phyloP scores from a whole-genome alignment of 805 yeast species.

The Ogataea nonfermentans region DNA sequence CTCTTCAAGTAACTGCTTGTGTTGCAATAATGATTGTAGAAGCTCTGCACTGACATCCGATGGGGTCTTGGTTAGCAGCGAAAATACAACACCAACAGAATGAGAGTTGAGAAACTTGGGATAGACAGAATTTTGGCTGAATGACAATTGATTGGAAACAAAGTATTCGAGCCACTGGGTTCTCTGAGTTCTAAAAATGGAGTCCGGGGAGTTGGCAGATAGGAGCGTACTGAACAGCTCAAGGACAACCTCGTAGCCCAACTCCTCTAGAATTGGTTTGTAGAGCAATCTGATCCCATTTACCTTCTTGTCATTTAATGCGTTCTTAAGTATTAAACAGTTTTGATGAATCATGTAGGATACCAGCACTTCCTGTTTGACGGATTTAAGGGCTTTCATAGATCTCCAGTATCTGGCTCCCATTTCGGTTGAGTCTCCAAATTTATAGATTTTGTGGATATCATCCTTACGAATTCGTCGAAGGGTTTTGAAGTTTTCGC shows the following conservation, averaged over 20 bases:
- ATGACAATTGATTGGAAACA: constrained; percentile 15
- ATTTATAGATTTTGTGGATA: constrained; percentile 37
- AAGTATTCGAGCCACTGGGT: constrained; percentile 29
- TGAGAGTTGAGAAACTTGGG: constrained; percentile 18
- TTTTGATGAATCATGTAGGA: constrained; percentile 32
- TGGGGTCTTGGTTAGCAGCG: constrained; percentile 14
- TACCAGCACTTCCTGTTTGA: constrained; percentile 20
- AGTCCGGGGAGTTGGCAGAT: constrained; percentile 7
- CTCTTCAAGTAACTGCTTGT: constrained; percentile 11
- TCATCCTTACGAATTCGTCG: constrained; percentile 50
- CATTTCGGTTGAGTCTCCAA: constrained; percentile 42
- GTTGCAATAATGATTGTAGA: constrained; percentile 7
- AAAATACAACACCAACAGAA: constrained; percentile 11
- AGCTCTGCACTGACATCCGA: constrained; percentile 6
- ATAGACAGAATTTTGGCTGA: constrained; percentile 23
- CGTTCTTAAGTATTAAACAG: constrained; percentile 32
- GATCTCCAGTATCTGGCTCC: constrained; percentile 45
- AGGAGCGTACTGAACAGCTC: constrained; percentile 20
- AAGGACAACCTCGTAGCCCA: constrained; percentile 17
- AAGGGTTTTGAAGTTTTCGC: constrained; percentile 42
- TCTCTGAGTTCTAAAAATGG: constrained; percentile 13
- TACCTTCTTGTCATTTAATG: constrained; percentile 26
- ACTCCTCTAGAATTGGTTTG: constrained; percentile 27
- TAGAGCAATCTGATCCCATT: constrained; percentile 32
- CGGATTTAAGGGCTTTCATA: constrained; percentile 27